Evolutionary conservation across 1,284 basidiomycete species (phyloP).

Genomic region (Takashimella koratensis): DNA sequence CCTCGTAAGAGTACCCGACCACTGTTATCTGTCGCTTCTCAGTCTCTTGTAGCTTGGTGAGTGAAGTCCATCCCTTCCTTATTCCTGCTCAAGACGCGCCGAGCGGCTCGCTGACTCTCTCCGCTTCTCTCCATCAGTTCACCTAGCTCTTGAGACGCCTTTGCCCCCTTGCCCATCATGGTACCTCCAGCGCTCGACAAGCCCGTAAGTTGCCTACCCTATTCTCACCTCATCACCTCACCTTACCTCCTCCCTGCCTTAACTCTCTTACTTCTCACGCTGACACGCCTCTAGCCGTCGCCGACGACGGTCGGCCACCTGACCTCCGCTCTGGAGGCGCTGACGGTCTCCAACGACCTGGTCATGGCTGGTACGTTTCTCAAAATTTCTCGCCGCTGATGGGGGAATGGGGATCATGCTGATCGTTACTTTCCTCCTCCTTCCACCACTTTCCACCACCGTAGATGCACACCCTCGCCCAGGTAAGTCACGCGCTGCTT

Average conservation of each 20-base stretch:
- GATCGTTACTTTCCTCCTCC: background rate
- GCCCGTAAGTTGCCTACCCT: too few species aligned
- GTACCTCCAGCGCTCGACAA: too few species aligned
- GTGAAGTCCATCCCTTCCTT: too few species aligned
- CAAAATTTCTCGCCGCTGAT: background rate
- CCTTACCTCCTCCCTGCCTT: background rate
- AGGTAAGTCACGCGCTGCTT: background rate
- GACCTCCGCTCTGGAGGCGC: background rate
- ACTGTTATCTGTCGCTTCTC: too few species aligned
- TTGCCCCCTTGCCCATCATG: too few species aligned
- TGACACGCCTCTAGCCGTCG: background rate
- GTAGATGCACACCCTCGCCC: conserved; percentile 15
- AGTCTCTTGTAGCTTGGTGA: too few species aligned
- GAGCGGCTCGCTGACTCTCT: too few species aligned
- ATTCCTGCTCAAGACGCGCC: too few species aligned
- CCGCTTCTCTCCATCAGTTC: too few species aligned
- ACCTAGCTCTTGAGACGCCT: too few species aligned
- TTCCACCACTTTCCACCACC: background rate
- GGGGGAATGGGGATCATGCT: background rate
- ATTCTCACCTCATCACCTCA: background rate
- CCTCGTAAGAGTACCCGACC: too few species aligned
- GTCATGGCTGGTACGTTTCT: background rate
- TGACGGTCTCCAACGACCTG: background rate
- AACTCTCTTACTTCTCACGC: background rate
- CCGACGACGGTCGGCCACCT: background rate